A percentile compares a stretch with the other conserved stretches of the same genome.
Evolutionary conservation across 78 protist species (phyloP).

Genomic region (Tieghemostelium lacteum): DNA sequence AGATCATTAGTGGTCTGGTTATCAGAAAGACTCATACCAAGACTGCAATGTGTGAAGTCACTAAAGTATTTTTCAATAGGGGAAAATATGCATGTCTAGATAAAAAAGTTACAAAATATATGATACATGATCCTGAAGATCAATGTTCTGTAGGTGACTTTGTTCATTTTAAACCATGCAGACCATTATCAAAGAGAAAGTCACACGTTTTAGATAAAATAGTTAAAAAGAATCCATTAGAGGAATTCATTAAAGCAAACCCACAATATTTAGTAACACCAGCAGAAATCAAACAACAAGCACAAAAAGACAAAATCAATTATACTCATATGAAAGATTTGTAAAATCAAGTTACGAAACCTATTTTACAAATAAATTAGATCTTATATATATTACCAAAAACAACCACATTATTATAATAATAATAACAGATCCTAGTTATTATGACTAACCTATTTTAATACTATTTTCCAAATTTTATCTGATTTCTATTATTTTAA

Average conservation of each 20-base stretch:
- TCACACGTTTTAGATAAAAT: slow-evolving; percentile 11
- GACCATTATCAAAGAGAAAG: slow-evolving; percentile 68
- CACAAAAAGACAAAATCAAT: slow-evolving; percentile 35
- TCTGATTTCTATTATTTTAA: too few species aligned
- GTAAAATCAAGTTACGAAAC: too few species aligned
- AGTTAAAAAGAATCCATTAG: slow-evolving; percentile 7
- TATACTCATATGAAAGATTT: slow-evolving; percentile 39
- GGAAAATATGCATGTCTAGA: slow-evolving; percentile 38
- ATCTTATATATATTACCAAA: slow-evolving; percentile 2
- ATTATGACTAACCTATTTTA: too few species aligned
- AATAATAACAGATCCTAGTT: too few species aligned
- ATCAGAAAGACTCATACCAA: slow-evolving; percentile 72
- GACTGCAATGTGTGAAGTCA: slow-evolving; percentile 62
- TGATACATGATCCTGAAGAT: slow-evolving; percentile 73
- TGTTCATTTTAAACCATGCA: slow-evolving; percentile 47
- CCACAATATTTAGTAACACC: slow-evolving; percentile 64
- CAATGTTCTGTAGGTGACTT: slow-evolving; percentile 43
- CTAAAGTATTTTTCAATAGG: slow-evolving; percentile 26
- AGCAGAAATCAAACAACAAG: slow-evolving; percentile 21
- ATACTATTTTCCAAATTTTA: too few species aligned
- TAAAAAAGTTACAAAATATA: slow-evolving; percentile 33
- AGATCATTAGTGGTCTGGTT: slow-evolving; percentile 25
- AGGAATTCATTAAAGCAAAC: slow-evolving; percentile 32
- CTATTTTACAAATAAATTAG: not conserved
- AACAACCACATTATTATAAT: too few species aligned